A percentile compares a stretch with the other conserved stretches of the same genome.
phyloP scores from a whole-genome alignment of 2,329 filamentous ascomycete species.

The Epichloe sylvatica region DNA sequence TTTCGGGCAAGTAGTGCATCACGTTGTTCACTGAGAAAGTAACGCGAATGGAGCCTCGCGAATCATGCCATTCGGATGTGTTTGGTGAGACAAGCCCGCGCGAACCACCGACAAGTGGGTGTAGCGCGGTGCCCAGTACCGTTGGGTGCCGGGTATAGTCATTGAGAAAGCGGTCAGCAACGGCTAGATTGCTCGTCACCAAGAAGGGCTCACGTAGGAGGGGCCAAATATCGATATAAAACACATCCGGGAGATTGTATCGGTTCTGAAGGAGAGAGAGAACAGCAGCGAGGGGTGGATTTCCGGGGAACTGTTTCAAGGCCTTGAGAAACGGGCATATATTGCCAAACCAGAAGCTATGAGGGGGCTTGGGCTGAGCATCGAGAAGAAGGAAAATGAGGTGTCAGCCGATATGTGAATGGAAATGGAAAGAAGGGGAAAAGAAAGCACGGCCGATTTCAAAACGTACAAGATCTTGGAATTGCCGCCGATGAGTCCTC shows the following conservation, averaged over 20 bases:
- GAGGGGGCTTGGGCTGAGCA: slow-evolving; percentile 1
- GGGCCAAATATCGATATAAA: slow-evolving; percentile 2
- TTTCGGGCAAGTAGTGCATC: slow-evolving; percentile 1
- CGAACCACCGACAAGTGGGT: neutral
- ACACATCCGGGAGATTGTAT: slow-evolving; percentile 1
- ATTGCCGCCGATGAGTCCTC: neutral
- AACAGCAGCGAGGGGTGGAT: neutral
- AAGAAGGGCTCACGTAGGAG: neutral
- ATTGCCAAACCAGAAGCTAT: neutral
- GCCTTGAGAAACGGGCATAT: neutral
- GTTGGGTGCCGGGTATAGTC: slow-evolving; percentile 1
- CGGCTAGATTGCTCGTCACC: neutral
- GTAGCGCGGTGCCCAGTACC: neutral
- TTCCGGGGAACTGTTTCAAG: neutral
- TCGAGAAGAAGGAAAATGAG: neutral
- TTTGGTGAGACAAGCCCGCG: slow-evolving; percentile 1
- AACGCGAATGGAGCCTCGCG: neutral
- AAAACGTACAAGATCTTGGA: neutral
- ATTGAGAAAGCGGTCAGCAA: slow-evolving; percentile 1
- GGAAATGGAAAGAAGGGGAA: neutral
- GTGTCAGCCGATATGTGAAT: neutral
- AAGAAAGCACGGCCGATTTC: neutral
- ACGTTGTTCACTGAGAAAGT: slow-evolving; percentile 1
- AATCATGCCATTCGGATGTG: slow-evolving; percentile 1
- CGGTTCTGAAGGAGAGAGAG: neutral